Evolutionary conservation across 495 filamentous ascomycete species (phyloP).

Genomic region (Rhizodiscina lignyota): DNA sequence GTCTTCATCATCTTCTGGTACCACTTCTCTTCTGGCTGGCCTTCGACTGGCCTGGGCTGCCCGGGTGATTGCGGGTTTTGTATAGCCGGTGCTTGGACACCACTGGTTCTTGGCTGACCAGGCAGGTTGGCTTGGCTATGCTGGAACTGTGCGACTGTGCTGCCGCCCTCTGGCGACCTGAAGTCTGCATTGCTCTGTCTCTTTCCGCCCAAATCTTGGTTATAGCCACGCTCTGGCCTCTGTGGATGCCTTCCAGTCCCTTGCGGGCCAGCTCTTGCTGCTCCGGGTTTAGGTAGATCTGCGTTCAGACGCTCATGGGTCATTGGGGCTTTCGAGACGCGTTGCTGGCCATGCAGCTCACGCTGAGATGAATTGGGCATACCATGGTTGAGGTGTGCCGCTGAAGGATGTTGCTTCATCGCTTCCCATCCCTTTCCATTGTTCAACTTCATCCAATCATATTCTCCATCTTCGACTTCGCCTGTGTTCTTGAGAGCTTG

Average conservation of each 20-base stretch:
- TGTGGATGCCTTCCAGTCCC: conserved; percentile 29
- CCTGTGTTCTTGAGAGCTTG: conserved; percentile 89
- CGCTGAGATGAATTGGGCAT: conserved; percentile 62
- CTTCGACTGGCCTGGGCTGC: not conserved
- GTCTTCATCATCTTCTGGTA: conserved; percentile 12
- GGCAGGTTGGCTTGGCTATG: conserved; percentile 12
- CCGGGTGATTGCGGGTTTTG: conserved; percentile 1
- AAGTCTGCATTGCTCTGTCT: conserved; percentile 14
- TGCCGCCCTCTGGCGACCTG: conserved; percentile 13
- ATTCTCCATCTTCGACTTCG: conserved; percentile 95
- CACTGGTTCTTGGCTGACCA: conserved; percentile 2
- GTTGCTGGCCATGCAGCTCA: conserved; percentile 54
- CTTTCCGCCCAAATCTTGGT: conserved; percentile 9
- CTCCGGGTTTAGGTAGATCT: conserved; percentile 29
- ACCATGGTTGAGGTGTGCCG: conserved; percentile 55
- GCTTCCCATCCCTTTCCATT: conserved; percentile 92
- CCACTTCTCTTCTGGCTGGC: conserved; percentile 6
- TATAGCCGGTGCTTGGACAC: conserved; percentile 1
- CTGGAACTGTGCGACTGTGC: conserved; percentile 13
- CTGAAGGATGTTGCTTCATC: conserved; percentile 66
- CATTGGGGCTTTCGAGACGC: conserved; percentile 41
- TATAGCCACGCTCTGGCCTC: conserved; percentile 1
- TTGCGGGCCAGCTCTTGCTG: conserved; percentile 54
- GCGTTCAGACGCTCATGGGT: conserved; percentile 88
- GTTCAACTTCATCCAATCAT: conserved; percentile 99